These are phyloP conservation scores for Gastrodia elata DNA, from an alignment of 106 monocot genomes.

Conservation along the genomic window DNA sequence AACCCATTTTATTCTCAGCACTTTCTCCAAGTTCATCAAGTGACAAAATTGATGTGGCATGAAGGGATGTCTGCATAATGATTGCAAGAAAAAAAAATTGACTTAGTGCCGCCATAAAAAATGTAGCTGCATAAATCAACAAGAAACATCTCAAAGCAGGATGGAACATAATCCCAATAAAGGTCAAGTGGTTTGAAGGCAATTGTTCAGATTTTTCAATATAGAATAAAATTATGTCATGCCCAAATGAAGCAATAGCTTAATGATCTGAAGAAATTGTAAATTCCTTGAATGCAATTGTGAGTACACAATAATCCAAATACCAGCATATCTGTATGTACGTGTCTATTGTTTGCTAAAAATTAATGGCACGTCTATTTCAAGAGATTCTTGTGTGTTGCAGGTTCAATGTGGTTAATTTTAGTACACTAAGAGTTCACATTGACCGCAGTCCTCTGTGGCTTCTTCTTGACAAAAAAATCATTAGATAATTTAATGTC, in stretches of 20 bases:
- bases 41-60: conserved; percentile 9
- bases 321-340: neutral
- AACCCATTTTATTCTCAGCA: conserved; percentile 13
- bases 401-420: neutral
- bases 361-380: neutral
- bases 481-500: neutral
- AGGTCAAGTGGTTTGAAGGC: neutral
- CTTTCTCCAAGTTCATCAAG: conserved; percentile 23
- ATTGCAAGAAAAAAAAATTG: conserved; percentile 7
- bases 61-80: conserved; percentile 21
- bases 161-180: neutral
- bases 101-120: neutral
- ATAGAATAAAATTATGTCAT: neutral
- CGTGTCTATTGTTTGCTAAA: neutral
- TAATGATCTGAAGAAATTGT: neutral
- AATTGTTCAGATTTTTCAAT: neutral
- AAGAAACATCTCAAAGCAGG: conserved; percentile 1
- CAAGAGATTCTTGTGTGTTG: neutral
- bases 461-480: neutral
- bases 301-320: conserved; percentile 1
- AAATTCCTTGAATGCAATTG: neutral
- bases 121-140: neutral
- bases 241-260: neutral
- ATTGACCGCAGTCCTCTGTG: neutral
- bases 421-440: neutral